Evolutionary conservation across 2,329 filamentous ascomycete species (phyloP), one percentile per base, ranked within the genome.

Genomic region (Diatrype stigma): DNA sequence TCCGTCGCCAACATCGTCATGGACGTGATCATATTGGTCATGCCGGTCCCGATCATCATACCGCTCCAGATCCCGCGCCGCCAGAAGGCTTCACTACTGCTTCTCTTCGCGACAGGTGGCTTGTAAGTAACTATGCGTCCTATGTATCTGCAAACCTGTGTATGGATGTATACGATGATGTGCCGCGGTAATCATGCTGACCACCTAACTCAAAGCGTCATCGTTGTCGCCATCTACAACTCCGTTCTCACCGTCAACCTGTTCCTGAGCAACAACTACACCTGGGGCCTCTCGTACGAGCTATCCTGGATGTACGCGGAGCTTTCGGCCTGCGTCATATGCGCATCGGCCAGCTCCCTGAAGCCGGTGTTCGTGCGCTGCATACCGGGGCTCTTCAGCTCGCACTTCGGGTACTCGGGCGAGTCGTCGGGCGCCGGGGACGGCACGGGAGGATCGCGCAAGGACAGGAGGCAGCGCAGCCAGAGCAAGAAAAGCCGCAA

Each of bases 71-170:
- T 47, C 40, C 32, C 46, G 2, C 2, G 32, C 3, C 46, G 46
- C 6, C 50, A 42, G 34, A 52, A 52, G 42, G n/a, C 42, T 6
- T 46, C 47, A 2, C 34, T 52, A 4, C 16, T 45, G 6, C 23
- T 52, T 16, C 42, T 52, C 6, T 52, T 52, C 21, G 47, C 46
- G 6, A 47, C 42, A 14, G 50, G 50, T 30, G 42, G 40, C 14
- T 47, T 52, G 50, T 51, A 40, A 4, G 50, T 51, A 3, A 12
- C 28, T 26, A 7, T 16, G 1, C 21, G 12, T 32, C 22, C 42
- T 14, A n/a, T 6, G 3, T 7, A 14, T 32, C 44, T 1, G 22
- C 17, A 16, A 23, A 21, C 21, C 17, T 6, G 12, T 6, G 21
- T 10, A 21, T 28, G n/a, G n/a, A n/a, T 30, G 10, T 10, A 40